Conservation (phyloP, 441 rosid species). For the Viola pubescens region DNA sequence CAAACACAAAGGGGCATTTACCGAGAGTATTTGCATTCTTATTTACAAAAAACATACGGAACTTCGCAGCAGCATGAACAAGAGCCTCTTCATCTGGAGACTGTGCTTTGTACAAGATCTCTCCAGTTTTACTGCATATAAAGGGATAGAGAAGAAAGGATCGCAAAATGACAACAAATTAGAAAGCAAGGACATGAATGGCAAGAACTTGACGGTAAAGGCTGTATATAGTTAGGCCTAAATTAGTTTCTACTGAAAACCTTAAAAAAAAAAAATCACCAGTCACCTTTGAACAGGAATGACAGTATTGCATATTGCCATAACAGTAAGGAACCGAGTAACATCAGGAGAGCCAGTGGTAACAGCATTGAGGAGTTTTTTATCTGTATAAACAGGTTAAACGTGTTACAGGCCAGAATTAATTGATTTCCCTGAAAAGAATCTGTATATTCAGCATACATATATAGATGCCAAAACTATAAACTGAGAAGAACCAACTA, state of each 20-base stretch:
- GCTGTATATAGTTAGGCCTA: background rate
- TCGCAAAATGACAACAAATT: background rate
- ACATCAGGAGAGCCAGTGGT: conserved; percentile 78
- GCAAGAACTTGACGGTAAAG: conserved; percentile 3
- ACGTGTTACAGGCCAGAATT: too few relatives aligned
- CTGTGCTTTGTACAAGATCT: conserved; percentile 79
- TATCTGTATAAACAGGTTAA: conserved; percentile 36
- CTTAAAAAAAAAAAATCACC: background rate
- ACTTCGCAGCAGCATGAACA: conserved; percentile 85
- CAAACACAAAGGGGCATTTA: conserved; percentile 32
- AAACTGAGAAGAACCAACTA: too few relatives aligned
- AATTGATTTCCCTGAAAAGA: too few relatives aligned
- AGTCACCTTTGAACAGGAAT: conserved; percentile 75
- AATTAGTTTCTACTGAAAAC: too few relatives aligned
- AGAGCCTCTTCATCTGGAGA: conserved; percentile 99
- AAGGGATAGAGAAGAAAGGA: conserved; percentile 10
- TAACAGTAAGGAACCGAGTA: conserved; percentile 74
- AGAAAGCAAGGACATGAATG: background rate
- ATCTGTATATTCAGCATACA: too few relatives aligned
- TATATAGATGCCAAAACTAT: too few relatives aligned
- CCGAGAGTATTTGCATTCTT: conserved; percentile 77
- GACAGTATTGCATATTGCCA: conserved; percentile 97
- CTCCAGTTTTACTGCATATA: conserved; percentile 73
- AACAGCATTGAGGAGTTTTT: conserved; percentile 58
- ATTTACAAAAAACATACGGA: conserved; percentile 70